These are phyloP conservation scores for Ustilago vetiveriae DNA, from an alignment of 1,284 basidiomycete species.

Conservation along the genomic window DNA sequence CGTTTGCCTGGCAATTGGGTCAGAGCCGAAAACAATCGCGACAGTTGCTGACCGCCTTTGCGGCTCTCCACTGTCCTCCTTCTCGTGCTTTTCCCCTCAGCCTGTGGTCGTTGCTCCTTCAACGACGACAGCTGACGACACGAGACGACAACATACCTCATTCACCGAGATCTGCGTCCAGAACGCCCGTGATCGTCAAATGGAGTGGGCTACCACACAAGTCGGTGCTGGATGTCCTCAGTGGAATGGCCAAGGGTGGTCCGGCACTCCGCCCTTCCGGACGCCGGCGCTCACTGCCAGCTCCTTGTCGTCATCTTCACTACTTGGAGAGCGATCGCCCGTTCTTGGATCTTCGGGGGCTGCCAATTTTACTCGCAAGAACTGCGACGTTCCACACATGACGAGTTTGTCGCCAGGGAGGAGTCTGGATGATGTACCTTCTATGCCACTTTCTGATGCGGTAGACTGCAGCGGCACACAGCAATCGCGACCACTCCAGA, in stretches of 20 bases:
- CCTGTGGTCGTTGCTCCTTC: slow-evolving; percentile 15
- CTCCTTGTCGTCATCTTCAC: slow-evolving; percentile 31
- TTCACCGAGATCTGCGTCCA: slow-evolving; percentile 8
- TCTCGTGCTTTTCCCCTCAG: background rate
- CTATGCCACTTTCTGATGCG: background rate
- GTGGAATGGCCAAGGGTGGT: slow-evolving; percentile 19
- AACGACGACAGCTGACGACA: slow-evolving; percentile 5
- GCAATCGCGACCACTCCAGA: background rate
- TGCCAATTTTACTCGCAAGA: slow-evolving; percentile 4
- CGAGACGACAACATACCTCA: slow-evolving; percentile 1
- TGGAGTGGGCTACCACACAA: slow-evolving; percentile 5
- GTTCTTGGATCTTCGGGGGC: slow-evolving; percentile 1
- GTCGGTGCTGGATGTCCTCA: background rate
- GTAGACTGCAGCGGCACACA: background rate
- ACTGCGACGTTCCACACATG: slow-evolving; percentile 14
- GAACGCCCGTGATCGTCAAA: slow-evolving; percentile 10
- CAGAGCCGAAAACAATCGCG: no score
- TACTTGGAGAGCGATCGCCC: slow-evolving; percentile 26
- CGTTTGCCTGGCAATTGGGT: background rate
- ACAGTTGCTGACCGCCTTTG: background rate
- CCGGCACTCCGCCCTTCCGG: slow-evolving; percentile 19
- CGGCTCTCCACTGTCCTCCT: background rate
- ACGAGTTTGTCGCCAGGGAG: slow-evolving; percentile 4
- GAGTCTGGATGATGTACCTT: slow-evolving; percentile 6
- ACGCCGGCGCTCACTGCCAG: slow-evolving; percentile 30